Evolutionary conservation across 2,329 filamentous ascomycete genomes (phyloP).

Genomic region (Cercospora brassicicola): DNA sequence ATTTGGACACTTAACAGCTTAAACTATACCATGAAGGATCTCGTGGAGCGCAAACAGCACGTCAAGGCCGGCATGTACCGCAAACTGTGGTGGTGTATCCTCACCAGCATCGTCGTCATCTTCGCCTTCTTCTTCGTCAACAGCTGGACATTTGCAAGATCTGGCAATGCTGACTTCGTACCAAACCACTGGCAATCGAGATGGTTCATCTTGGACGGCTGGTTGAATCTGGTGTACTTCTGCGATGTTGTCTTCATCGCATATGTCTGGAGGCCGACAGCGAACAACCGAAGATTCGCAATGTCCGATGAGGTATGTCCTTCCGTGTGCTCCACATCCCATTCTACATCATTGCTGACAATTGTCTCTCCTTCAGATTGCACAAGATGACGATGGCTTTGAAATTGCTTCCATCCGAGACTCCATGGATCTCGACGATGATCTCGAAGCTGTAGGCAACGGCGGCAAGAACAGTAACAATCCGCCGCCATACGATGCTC

Average conservation of each 20-base stretch:
- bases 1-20: slow-evolving; percentile 98
- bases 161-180: slow-evolving; percentile 81
- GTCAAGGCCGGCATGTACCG: slow-evolving; percentile 95
- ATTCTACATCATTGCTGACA: slow-evolving; percentile 4
- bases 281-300: slow-evolving; percentile 93
- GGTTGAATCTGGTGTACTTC: slow-evolving; percentile 95
- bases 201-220: slow-evolving; percentile 97
- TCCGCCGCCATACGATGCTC: slow-evolving; percentile 45
- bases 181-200: slow-evolving; percentile 95
- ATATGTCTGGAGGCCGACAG: slow-evolving; percentile 94
- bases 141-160: slow-evolving; percentile 88
- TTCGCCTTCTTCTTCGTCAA: slow-evolving; percentile 99
- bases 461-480: slow-evolving; percentile 30
- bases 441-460: slow-evolving; percentile 42
- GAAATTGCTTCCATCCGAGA: slow-evolving; percentile 91
- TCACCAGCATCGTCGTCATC: slow-evolving; percentile 88
- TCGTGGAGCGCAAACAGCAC: slow-evolving; percentile 90
- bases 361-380: slow-evolving; percentile 57
- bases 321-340: slow-evolving; percentile 36
- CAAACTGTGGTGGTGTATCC: slow-evolving; percentile 97
- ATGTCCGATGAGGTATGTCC: slow-evolving; percentile 85
- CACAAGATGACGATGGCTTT: slow-evolving; percentile 97
- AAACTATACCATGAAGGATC: slow-evolving; percentile 90
- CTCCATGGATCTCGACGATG: slow-evolving; percentile 62
- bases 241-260: slow-evolving; percentile 90